A percentile compares a stretch with the other conserved stretches of the same genome.
Conservation (phyloP, 169 alveolate genomes). For the Pseudocohnilembus persalinus region DNA sequence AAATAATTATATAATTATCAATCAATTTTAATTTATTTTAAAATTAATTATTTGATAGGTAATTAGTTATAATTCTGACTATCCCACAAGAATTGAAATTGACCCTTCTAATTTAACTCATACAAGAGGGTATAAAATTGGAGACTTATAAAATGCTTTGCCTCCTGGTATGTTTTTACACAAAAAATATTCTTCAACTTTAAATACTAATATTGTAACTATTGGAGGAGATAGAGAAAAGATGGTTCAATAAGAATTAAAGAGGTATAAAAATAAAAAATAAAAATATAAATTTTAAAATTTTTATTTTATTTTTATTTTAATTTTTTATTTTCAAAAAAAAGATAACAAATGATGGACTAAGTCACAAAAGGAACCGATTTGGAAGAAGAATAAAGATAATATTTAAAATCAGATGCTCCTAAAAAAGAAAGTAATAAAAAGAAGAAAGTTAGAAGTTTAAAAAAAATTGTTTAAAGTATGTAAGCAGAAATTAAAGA, state of each 20-base stretch:
- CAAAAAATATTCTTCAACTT: background rate
- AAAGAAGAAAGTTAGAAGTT: background rate
- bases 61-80: background rate
- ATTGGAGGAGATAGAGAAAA: background rate
- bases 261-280: background rate
- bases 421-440: background rate
- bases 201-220: background rate
- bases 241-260: background rate
- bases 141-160: background rate
- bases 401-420: background rate
- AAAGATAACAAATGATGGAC: background rate
- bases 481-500: background rate
- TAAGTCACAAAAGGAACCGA: background rate
- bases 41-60: background rate
- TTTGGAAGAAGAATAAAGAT: background rate
- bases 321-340: too few relatives aligned
- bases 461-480: background rate
- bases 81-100: background rate
- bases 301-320: too few relatives aligned
- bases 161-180: background rate
- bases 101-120: background rate
- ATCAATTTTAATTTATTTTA: too few relatives aligned
- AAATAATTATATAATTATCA: too few relatives aligned
- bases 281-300: too few relatives aligned
- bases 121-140: background rate